A percentile compares a stretch with the other conserved stretches of the same genome.
phyloP scores from a whole-genome alignment of 352 stramenopile genomes.

The Thraustochytrium striatum region DNA sequence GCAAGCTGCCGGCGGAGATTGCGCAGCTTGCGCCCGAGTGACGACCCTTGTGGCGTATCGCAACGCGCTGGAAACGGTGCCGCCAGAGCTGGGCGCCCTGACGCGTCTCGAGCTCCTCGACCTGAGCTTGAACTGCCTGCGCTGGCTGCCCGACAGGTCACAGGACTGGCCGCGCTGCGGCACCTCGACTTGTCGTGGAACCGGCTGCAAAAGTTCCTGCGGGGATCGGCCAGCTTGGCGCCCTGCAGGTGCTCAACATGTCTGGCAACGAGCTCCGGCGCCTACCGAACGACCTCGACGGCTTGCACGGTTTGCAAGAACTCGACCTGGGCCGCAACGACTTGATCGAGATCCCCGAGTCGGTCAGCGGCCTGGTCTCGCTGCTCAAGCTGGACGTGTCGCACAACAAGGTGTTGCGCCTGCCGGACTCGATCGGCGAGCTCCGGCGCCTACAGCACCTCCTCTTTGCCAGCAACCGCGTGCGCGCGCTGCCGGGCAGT shows the following conservation, averaged over 20 bases:
- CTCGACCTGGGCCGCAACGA: constrained; percentile 28
- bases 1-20: constrained; percentile 26
- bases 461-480: background rate
- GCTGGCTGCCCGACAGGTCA: constrained; percentile 22
- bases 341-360: constrained; percentile 16
- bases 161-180: background rate
- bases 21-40: background rate
- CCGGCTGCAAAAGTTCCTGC: constrained; percentile 23
- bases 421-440: background rate
- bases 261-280: constrained; percentile 35
- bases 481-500: background rate
- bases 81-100: background rate
- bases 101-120: background rate
- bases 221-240: background rate
- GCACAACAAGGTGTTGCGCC: background rate
- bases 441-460: constrained; percentile 4
- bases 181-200: constrained; percentile 31
- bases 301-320: constrained; percentile 2
- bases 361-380: background rate
- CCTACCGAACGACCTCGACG: constrained; percentile 2
- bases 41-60: background rate
- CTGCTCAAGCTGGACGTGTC: constrained; percentile 28
- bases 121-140: constrained; percentile 9
- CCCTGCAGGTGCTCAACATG: background rate
- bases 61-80: background rate